These are phyloP conservation scores for Pleurotus djamor DNA, from an alignment of 768 basidiomycete species.

Conservation along the genomic window DNA sequence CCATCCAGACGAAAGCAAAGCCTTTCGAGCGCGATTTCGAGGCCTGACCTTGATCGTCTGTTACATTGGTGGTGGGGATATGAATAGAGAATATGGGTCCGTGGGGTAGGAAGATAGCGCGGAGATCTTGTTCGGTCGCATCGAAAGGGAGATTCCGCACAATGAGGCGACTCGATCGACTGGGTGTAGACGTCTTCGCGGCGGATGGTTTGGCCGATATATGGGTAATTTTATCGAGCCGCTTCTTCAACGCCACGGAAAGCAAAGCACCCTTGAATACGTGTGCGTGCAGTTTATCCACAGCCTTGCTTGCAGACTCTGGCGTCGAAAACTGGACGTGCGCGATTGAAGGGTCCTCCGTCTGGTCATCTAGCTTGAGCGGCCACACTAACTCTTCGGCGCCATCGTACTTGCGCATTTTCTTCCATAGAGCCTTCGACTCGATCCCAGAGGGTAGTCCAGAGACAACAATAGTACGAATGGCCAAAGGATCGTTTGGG, in stretches of 20 bases:
- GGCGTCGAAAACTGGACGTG: conserved; percentile 74
- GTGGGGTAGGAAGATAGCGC: conserved; percentile 81
- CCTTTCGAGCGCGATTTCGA: conserved; percentile 54
- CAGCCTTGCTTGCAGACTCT: conserved; percentile 64
- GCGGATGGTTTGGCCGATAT: conserved; percentile 17
- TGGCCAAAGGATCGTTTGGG: conserved; percentile 74
- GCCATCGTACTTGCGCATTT: conserved; percentile 77
- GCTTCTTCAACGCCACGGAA: conserved; percentile 87
- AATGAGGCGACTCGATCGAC: conserved; percentile 79
- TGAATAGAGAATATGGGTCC: conserved; percentile 87
- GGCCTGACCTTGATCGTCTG: conserved; percentile 18
- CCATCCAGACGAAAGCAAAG: conserved; percentile 95
- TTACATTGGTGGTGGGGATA: conserved; percentile 53
- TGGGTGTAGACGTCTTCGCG: conserved; percentile 43
- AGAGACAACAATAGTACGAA: conserved; percentile 77
- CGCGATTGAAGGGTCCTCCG: conserved; percentile 54
- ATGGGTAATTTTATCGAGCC: conserved; percentile 59
- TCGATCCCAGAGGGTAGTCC: conserved; percentile 66
- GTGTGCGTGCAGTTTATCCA: conserved; percentile 84
- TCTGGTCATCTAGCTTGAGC: conserved; percentile 42
- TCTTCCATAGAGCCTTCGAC: conserved; percentile 78
- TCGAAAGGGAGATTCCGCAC: conserved; percentile 88
- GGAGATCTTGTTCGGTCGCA: conserved; percentile 81
- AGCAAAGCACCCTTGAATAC: conserved; percentile 88
- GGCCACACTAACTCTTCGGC: conserved; percentile 79